phyloP scores from a whole-genome alignment of 2,329 filamentous ascomycete species.

The Aspergillus novofumigatus region DNA sequence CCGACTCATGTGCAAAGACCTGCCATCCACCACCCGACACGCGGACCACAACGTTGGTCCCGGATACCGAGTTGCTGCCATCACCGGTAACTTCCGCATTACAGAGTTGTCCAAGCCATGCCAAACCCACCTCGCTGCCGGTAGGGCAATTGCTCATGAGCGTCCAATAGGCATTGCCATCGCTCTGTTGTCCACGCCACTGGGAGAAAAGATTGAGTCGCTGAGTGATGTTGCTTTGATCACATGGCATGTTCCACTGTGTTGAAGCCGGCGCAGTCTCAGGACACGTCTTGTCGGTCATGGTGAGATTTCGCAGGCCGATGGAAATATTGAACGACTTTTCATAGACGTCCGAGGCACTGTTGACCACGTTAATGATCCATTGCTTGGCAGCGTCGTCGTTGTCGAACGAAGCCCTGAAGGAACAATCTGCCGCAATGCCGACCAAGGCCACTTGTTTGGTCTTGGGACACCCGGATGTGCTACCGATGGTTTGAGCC shows the following conservation, averaged over 20 bases:
- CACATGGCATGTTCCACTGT: slow-evolving; percentile 80
- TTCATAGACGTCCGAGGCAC: slow-evolving; percentile 84
- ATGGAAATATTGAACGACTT: slow-evolving; percentile 91
- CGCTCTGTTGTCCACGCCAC: slow-evolving; percentile 75
- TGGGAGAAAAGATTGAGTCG: slow-evolving; percentile 82
- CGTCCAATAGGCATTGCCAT: slow-evolving; percentile 91
- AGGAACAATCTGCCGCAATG: slow-evolving; percentile 88
- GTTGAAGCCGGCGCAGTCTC: slow-evolving; percentile 61
- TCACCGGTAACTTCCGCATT: slow-evolving; percentile 49
- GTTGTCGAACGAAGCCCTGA: slow-evolving; percentile 67
- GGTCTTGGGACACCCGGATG: slow-evolving; percentile 80
- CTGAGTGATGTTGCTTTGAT: slow-evolving; percentile 57
- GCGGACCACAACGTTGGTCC: slow-evolving; percentile 83
- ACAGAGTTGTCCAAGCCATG: slow-evolving; percentile 90
- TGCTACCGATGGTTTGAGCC: slow-evolving; percentile 71
- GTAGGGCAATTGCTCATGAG: slow-evolving; percentile 78
- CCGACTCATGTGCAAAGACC: slow-evolving; percentile 89
- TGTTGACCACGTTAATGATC: slow-evolving; percentile 78
- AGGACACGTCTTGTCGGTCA: slow-evolving; percentile 72
- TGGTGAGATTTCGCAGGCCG: slow-evolving; percentile 78
- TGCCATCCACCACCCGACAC: slow-evolving; percentile 87
- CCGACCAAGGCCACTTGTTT: slow-evolving; percentile 88
- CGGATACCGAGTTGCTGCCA: slow-evolving; percentile 67
- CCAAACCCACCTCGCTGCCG: slow-evolving; percentile 78
- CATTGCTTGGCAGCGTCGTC: slow-evolving; percentile 64